Evolutionary conservation across 2,329 filamentous ascomycete species (phyloP), one percentile per base, ranked within the genome.

Genomic region (Diaporthe aspalathi): DNA sequence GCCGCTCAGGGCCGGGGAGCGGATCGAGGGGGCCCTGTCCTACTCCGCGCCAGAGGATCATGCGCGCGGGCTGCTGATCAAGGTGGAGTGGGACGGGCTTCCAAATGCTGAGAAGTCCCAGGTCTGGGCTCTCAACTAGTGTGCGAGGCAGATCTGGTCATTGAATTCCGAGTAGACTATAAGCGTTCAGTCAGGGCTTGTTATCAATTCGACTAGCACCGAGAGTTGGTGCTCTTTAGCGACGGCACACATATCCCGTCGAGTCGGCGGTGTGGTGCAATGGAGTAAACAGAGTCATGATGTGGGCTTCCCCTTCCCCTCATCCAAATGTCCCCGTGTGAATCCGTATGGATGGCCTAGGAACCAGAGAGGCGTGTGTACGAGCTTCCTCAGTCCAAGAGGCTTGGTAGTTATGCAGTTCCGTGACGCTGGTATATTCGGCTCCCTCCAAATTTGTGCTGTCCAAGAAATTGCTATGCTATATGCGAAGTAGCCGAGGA

Each of bases 31-130:
- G 12, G 86, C 89, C 49, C 85, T 97, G 68, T 87, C 88, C 50
- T 97, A 95, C 79, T 84, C 89, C 67, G 92, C 93, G 75, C 88
- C 91, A 17, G 84, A 90, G 68, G 88, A 91, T 68, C 91, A 93
- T 74, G 90, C 89, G n/a, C 87, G 93, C 56, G 90, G 90, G 3
- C 79, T 95, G 75, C 86, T 89, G 67, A 88, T 95, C 72, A 85
- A 86, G 65, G 83, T 92, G 50, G 83, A 86, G 29, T 95, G 93
- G 92, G 82, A 85, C 11, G 70, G 67, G 14, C 67, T 72, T 47
- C 70, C 70, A n/a, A 72, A 67, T 49, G 60, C 52, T 12, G 83
- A 80, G 72, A 75, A 78, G 63, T 78, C 79, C 57, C 87, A 89
- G 78, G 82, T 81, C 4, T 91, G 88, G 87, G 80, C 83, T 68